Conservation (phyloP, 202 grass and related monocot species). For the Zoysia matrella region DNA sequence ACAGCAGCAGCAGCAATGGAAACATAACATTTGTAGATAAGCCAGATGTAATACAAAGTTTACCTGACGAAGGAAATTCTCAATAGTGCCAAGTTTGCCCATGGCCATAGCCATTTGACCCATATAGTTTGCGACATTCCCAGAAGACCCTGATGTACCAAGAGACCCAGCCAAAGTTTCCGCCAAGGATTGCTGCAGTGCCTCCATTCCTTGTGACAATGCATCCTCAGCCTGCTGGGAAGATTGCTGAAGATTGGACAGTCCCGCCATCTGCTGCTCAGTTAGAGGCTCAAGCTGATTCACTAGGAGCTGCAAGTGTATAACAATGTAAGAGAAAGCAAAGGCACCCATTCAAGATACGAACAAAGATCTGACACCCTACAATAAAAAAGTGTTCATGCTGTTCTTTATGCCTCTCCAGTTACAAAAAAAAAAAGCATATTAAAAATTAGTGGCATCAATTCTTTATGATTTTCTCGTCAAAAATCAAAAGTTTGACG, state of each 20-base stretch:
- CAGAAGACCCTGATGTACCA: conserved; percentile 71
- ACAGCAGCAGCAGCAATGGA: conserved; percentile 1
- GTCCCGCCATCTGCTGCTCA: conserved; percentile 68
- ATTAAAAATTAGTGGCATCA: background rate
- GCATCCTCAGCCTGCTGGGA: conserved; percentile 93
- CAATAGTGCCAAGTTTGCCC: conserved; percentile 89
- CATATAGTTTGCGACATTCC: conserved; percentile 71
- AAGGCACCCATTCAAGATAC: conserved; percentile 29
- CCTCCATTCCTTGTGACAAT: conserved; percentile 74
- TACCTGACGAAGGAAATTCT: conserved; percentile 92
- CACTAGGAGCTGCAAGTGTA: conserved; percentile 66
- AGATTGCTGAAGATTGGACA: conserved; percentile 80
- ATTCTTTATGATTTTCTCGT: background rate
- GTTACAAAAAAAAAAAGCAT: background rate
- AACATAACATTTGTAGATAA: conserved; percentile 16
- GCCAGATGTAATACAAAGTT: conserved; percentile 21
- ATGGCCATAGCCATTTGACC: conserved; percentile 62
- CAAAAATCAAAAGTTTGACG: background rate
- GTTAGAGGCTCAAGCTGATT: conserved; percentile 88
- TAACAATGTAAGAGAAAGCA: conserved; percentile 32
- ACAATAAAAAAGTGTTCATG: conserved; percentile 20
- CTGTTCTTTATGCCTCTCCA: background rate
- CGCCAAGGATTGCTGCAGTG: conserved; percentile 48
- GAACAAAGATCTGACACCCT: conserved; percentile 8
- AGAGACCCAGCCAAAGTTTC: conserved; percentile 87